These are phyloP conservation scores for Pneumocystis carinii DNA, from an alignment of 1,139 yeast genomes.

Conservation along the genomic window DNA sequence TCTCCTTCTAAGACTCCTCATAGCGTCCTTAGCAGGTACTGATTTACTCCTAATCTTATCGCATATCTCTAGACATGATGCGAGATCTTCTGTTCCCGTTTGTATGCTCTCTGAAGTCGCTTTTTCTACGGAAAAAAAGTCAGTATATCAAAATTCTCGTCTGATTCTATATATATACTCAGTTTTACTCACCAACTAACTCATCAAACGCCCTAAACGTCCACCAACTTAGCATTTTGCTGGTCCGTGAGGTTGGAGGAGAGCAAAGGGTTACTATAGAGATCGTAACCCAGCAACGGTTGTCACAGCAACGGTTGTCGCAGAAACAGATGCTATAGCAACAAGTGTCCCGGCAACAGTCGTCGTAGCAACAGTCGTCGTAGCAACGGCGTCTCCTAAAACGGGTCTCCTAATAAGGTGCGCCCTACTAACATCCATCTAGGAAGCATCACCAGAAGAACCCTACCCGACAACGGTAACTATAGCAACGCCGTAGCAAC, in stretches of 20 bases:
- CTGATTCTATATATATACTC: constrained; percentile 28
- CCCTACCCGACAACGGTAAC: too few relatives aligned
- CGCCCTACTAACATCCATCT: too few relatives aligned
- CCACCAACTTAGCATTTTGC: constrained; percentile 17
- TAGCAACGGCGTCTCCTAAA: too few relatives aligned
- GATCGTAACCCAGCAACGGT: too few relatives aligned
- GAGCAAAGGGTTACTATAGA: background rate
- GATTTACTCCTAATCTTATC: constrained; percentile 76
- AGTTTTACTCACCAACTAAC: constrained; percentile 4
- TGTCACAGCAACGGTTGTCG: too few relatives aligned
- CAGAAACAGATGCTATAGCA: too few relatives aligned
- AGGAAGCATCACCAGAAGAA: too few relatives aligned
- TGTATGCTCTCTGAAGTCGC: constrained; percentile 88
- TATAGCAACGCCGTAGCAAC: too few relatives aligned
- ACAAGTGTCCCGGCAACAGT: too few relatives aligned
- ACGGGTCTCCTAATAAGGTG: too few relatives aligned
- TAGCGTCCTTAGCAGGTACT: constrained; percentile 68
- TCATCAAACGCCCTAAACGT: constrained; percentile 13
- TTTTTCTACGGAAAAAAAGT: constrained; percentile 24
- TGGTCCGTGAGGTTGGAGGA: background rate
- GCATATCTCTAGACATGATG: constrained; percentile 69
- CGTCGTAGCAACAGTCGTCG: too few relatives aligned
- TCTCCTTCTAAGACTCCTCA: constrained; percentile 68
- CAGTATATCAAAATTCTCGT: constrained; percentile 28
- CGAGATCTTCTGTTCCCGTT: constrained; percentile 75